Percentiles rank a stretch among this genome's conserved stretches.
phyloP scores from a whole-genome alignment of 352 stramenopile genomes.

The Phytophthora sp. region DNA sequence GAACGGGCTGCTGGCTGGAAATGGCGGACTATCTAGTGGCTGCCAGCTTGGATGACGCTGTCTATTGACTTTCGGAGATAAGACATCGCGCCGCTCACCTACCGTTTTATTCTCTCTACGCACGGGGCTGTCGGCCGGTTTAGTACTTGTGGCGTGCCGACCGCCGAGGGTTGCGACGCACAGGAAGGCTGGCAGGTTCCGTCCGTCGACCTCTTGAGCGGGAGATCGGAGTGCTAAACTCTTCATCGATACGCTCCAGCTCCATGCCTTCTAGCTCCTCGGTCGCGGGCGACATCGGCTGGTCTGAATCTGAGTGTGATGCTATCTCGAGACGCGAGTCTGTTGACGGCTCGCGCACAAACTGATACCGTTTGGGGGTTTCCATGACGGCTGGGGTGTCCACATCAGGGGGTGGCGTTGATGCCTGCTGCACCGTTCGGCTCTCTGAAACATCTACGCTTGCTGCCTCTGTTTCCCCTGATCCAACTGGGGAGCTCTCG shows the following conservation, averaged over 20 bases:
- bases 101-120: conserved; percentile 24
- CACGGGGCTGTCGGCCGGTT: conserved; percentile 15
- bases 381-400: conserved; percentile 40
- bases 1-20: conserved; percentile 1
- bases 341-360: conserved; percentile 70
- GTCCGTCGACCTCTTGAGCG: conserved; percentile 56
- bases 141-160: conserved; percentile 75
- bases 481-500: conserved; percentile 19
- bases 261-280: conserved; percentile 76
- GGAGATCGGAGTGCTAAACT: conserved; percentile 79
- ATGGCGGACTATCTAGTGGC: conserved; percentile 20
- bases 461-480: conserved; percentile 30
- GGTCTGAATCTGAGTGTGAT: conserved; percentile 27
- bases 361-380: conserved; percentile 81
- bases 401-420: conserved; percentile 39
- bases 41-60: conserved; percentile 5
- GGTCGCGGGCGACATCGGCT: conserved; percentile 55
- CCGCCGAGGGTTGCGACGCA: conserved; percentile 78
- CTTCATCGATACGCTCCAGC: conserved; percentile 80
- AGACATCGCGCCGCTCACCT: not conserved
- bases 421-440: conserved; percentile 33
- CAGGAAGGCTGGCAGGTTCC: conserved; percentile 60
- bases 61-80: conserved; percentile 14
- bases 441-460: conserved; percentile 23
- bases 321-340: conserved; percentile 58